A percentile compares a stretch with the other conserved stretches of the same genome.
Evolutionary conservation across 1,139 yeast species (phyloP).

Genomic region (Wickerhamomyces sp.): DNA sequence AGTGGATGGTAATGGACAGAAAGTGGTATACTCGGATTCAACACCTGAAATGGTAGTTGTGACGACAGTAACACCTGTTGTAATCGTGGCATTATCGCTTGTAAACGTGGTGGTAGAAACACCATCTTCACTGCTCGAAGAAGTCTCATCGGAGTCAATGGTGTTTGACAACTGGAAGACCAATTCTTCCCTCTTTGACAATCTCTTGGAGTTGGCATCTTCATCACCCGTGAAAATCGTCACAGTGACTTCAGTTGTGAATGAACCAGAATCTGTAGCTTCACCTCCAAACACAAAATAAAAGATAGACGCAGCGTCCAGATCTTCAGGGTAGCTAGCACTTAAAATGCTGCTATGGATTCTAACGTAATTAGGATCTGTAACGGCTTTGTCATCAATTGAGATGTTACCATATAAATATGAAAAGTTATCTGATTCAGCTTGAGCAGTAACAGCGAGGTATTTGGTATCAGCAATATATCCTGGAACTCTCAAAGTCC

Average conservation of each 20-base stretch:
- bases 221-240: slow-evolving; percentile 5
- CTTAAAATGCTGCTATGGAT: slow-evolving; percentile 5
- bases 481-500: slow-evolving; percentile 2
- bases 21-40: too few species aligned
- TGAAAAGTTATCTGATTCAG: too few species aligned
- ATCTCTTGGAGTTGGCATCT: too few species aligned
- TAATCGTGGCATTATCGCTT: slow-evolving; percentile 3
- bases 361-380: too few species aligned
- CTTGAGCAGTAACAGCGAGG: slow-evolving; percentile 1
- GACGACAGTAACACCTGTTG: slow-evolving; percentile 8
- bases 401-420: slow-evolving; percentile 6
- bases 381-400: slow-evolving; percentile 1
- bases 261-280: slow-evolving; percentile 7
- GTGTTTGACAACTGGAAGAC: slow-evolving; percentile 6
- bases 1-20: too few species aligned
- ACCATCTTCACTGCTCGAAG: too few species aligned
- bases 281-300: slow-evolving; percentile 5
- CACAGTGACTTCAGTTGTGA: slow-evolving; percentile 9
- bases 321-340: slow-evolving; percentile 5
- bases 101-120: slow-evolving; percentile 1
- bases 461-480: slow-evolving; percentile 3
- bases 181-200: slow-evolving; percentile 10
- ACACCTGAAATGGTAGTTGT: too few species aligned
- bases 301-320: slow-evolving; percentile 3
- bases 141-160: slow-evolving; percentile 4